Conservation (phyloP, 768 basidiomycete species). For the Boletellus emodensis region DNA sequence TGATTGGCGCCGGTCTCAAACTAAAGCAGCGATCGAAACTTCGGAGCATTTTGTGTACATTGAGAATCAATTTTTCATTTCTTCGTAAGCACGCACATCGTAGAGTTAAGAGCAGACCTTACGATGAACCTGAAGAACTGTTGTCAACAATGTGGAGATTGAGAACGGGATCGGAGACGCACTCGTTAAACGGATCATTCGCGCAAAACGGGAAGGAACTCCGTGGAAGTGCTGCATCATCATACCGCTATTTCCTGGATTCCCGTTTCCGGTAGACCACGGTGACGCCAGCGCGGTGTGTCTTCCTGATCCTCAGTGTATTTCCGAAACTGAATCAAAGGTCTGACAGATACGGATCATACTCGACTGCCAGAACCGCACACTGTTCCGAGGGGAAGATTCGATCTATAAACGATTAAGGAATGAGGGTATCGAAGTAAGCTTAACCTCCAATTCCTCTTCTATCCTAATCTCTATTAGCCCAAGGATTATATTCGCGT, state of each 20-base stretch:
- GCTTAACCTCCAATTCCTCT: not conserved
- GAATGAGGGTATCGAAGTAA: slow-evolving; percentile 85
- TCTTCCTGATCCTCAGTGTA: slow-evolving; percentile 4
- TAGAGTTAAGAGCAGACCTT: not conserved
- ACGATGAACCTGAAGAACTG: slow-evolving; percentile 50
- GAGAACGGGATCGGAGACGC: slow-evolving; percentile 97
- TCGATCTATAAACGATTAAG: slow-evolving; percentile 86
- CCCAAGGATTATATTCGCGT: slow-evolving; percentile 90
- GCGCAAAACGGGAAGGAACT: slow-evolving; percentile 74
- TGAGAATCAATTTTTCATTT: slow-evolving; percentile 91
- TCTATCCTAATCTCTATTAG: slow-evolving; percentile 36
- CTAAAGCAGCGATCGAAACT: slow-evolving; percentile 70
- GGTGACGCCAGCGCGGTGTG: slow-evolving; percentile 87
- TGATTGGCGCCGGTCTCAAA: not conserved
- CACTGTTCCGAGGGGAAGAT: slow-evolving; percentile 82
- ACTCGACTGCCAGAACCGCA: slow-evolving; percentile 89
- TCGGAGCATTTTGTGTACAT: slow-evolving; percentile 99
- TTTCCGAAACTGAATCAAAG: not conserved
- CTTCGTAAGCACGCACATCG: slow-evolving; percentile 54
- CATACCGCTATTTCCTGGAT: slow-evolving; percentile 90
- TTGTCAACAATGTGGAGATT: slow-evolving; percentile 77
- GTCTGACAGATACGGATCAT: slow-evolving; percentile 79
- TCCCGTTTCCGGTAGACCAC: slow-evolving; percentile 89
- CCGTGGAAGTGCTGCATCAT: slow-evolving; percentile 93
- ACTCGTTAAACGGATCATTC: slow-evolving; percentile 83